These are phyloP conservation scores for Tarenaya hassleriana DNA, from an alignment of 345 rosid species.

Conservation along the genomic window DNA sequence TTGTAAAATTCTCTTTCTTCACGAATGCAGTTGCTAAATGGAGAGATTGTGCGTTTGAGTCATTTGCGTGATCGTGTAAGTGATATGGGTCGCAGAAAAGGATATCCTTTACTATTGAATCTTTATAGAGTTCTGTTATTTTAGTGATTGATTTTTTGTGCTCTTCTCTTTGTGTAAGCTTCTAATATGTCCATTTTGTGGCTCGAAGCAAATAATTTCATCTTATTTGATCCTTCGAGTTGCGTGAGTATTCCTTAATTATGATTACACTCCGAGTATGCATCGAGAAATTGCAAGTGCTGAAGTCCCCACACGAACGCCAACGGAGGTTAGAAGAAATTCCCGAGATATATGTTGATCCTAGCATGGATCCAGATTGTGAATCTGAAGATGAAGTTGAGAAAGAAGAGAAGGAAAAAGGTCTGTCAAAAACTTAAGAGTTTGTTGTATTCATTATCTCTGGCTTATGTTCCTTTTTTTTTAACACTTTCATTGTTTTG, in stretches of 20 bases:
- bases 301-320: conserved; percentile 92
- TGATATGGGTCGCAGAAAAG: conserved; percentile 86
- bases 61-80: conserved; percentile 99
- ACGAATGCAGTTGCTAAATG: conserved; percentile 69
- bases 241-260: conserved; percentile 50
- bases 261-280: conserved; percentile 88
- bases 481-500: conserved; percentile 21
- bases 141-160: conserved; percentile 10
- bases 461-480: not conserved
- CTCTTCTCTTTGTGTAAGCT: conserved; percentile 11
- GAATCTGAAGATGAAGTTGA: conserved; percentile 83
- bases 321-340: conserved; percentile 86
- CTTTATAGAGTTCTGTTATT: conserved; percentile 4
- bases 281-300: conserved; percentile 90
- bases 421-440: conserved; percentile 26
- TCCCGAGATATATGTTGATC: conserved; percentile 94
- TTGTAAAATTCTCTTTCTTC: conserved; percentile 13
- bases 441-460: conserved; percentile 11
- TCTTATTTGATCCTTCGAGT: not conserved
- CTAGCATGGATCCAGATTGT: conserved; percentile 94
- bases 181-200: conserved; percentile 4
- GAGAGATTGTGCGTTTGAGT: conserved; percentile 75
- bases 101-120: conserved; percentile 70
- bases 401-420: conserved; percentile 62
- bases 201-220: conserved; percentile 7